These are phyloP conservation scores for Xylaria castorea DNA, from an alignment of 495 filamentous ascomycete species.

Conservation along the genomic window DNA sequence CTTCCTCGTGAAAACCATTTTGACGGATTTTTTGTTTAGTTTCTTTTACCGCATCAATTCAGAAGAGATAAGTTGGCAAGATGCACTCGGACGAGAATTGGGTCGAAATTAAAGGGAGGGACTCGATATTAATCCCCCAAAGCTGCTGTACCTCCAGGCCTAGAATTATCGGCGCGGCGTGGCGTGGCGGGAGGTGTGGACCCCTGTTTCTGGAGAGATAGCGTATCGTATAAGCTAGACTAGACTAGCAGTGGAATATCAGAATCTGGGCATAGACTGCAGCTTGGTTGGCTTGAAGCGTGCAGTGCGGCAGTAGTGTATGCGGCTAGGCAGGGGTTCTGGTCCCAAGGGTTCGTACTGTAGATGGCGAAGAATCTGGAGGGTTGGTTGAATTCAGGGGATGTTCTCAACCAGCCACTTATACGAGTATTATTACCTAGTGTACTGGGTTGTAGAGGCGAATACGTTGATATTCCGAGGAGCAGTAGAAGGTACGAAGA, in stretches of 20 bases:
- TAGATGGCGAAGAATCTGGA: conserved; percentile 3
- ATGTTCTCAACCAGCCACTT: conserved; percentile 20
- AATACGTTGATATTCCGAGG: not conserved
- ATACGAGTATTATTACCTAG: conserved; percentile 6
- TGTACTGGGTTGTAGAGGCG: not conserved
- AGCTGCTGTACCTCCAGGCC: not conserved
- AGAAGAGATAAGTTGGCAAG: not conserved
- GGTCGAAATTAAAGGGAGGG: conserved; percentile 4
- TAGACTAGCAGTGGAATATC: not conserved
- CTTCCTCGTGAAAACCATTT: conserved; percentile 95
- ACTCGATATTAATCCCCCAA: conserved; percentile 14
- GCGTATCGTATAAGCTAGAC: not conserved
- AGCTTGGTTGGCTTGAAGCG: conserved; percentile 16
- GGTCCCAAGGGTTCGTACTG: not conserved
- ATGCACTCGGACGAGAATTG: not conserved
- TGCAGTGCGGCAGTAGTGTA: conserved; percentile 1
- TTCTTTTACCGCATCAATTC: not conserved
- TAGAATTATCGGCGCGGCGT: conserved; percentile 9
- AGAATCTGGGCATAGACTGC: not conserved
- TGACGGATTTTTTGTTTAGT: conserved; percentile 20
- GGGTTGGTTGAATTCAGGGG: not conserved
- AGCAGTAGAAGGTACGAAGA: not conserved
- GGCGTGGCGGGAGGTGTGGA: conserved; percentile 16
- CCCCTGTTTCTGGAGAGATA: conserved; percentile 13
- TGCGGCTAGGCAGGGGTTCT: conserved; percentile 13